Base-by-base conservation (phyloP, 305 asterid genomes). In the Rubia occidens region DNA sequence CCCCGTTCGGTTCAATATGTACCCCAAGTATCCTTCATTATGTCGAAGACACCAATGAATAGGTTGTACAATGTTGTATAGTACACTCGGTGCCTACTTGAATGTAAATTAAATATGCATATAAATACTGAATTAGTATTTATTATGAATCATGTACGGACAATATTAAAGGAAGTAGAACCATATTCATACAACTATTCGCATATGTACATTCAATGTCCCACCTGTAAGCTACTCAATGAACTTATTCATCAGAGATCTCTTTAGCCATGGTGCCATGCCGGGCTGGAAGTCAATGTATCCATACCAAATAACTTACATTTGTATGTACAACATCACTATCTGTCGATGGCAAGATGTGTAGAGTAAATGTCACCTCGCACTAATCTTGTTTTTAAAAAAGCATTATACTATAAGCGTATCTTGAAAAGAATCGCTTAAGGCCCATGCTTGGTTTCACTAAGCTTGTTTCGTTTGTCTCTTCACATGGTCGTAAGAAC, bases 401-500 rank as follows among this genome's bases (percentile, higher is more conserved):
- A 18, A 55, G 6, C n/a, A 8, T 1, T n/a, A 8, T 17, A n/a
- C 1, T 11, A 9, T 32, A 55, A 6, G 0, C 49, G 13, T 21
- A 68, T 55, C 71, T 17, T 20, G 11, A 10, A 29, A 39, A 56
- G 6, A 11, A 39, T 66, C 21, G 67, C 47, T 71, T 56, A 70
- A 58, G 45, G 64, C 60, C 70, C 72, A 29, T 62, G 69, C 49
- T 62, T 74, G 18, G 66, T 74, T 66, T 60, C 75, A 8, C 79
- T 81, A 74, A 82, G 76, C 72, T 71, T 74, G 68, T 26, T 66
- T 40, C 79, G 75, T 79, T 78, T 82, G 54, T 79, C 81, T 75
- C 76, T 78, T 76, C 79, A 82, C 72, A 76, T 69, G 45, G 78
- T 83, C 78, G 72, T 18, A 74, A 58, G 29, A 56, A 64, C 15